Evolutionary conservation across 768 basidiomycete species (phyloP), one percentile per base, ranked within the genome.

Genomic region (Pisolithus sp.): DNA sequence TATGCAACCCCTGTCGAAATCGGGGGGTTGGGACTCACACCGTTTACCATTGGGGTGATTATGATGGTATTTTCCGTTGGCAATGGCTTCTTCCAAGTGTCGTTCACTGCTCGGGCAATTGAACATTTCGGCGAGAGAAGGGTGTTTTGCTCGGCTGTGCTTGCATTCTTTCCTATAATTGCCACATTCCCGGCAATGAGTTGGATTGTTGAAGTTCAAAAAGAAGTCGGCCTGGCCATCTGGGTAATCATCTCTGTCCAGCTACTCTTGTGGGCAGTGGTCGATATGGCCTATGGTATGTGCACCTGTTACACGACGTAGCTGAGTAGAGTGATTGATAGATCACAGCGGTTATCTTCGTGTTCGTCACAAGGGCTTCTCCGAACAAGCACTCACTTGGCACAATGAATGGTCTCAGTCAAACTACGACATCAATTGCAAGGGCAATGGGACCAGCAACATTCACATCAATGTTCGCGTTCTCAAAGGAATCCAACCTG

Each of bases 381-480:
- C 67, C 68, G 7, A 64, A 57, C 34, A 60, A 54, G 28, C 47
- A 52, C 1, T 62, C 76, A 9, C 67, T 86, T 9, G 81, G 78
- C 1, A 72, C 78, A 3, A 72, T 73, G 13, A 82, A 80, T 53
- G 80, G 81, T 2, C 53, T 82, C 34, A 80, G 73, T 5, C 82
- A 85, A 61, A 77, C 79, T 60, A 61, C 74, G 6, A 70, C 71
- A 3, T 78, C 76, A 0, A 64, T 26, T 26, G 26, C 26, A 26
- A 26, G 26, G 26, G 26, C 26, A 26, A 26, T 26, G 26, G 26
- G 26, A 4, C 26, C 26, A 26, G 26, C 5, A 26, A 2, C 26
- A 26, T 26, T 26, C 3, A 26, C 26, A 6, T 26, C 26, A 26
- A 4, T 26, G 3, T 26, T 26, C 26, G 26, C 26, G 26, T 26